Conservation (phyloP, 495 filamentous ascomycete species). For the Astrothelium macrocarpum region DNA sequence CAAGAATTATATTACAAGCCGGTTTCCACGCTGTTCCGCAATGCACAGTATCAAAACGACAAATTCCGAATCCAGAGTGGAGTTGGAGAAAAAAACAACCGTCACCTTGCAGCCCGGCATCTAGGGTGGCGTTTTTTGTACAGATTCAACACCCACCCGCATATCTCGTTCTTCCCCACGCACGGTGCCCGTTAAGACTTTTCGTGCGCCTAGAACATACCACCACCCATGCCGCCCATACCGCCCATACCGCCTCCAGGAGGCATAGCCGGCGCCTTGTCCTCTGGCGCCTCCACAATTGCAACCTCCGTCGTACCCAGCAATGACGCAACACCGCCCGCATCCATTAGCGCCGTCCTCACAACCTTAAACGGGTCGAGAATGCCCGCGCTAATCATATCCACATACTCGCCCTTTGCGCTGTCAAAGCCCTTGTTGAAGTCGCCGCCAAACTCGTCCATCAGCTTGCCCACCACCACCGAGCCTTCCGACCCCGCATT, state of each 20-base stretch:
- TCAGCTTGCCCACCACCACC: conserved; percentile 95
- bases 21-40: not conserved
- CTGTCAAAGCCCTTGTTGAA: conserved; percentile 99
- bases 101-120: not conserved
- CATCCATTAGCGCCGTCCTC: conserved; percentile 86
- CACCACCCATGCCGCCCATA: conserved; percentile 41
- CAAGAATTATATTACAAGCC: not conserved
- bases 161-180: too few species aligned
- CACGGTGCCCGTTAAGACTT: too few species aligned
- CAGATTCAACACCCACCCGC: not conserved
- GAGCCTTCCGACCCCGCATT: conserved; percentile 95
- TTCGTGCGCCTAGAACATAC: conserved; percentile 39
- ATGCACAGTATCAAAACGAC: conserved; percentile 6
- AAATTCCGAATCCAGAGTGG: not conserved
- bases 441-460: conserved; percentile 80
- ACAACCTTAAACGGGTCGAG: conserved; percentile 99
- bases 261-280: conserved; percentile 53
- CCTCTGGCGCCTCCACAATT: conserved; percentile 89
- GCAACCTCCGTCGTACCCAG: conserved; percentile 97
- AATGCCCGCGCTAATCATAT: conserved; percentile 96
- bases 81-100: not conserved
- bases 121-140: not conserved
- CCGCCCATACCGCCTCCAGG: conserved; percentile 30
- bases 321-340: conserved; percentile 90
- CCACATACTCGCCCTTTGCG: conserved; percentile 91